Conservation (phyloP, 805 yeast genomes). For the Cyberlindnera euphorbiae region DNA sequence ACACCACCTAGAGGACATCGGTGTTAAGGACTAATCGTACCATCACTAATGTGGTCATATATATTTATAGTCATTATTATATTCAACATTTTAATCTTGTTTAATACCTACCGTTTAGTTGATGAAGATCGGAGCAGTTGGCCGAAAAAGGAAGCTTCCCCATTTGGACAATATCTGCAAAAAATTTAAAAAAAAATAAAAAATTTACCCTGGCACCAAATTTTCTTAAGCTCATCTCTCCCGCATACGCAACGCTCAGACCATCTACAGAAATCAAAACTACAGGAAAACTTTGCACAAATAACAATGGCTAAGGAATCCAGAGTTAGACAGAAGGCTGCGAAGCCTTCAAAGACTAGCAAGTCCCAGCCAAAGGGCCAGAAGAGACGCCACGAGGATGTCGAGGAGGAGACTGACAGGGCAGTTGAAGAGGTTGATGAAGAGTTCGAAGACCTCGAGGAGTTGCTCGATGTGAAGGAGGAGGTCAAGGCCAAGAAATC, state of each 20-base stretch:
- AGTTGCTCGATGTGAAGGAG: slow-evolving; percentile 44
- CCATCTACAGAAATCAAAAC: no score
- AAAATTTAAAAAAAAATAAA: slow-evolving; percentile 7
- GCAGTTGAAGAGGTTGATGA: slow-evolving; percentile 51
- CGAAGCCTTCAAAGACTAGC: slow-evolving; percentile 10
- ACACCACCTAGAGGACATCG: slow-evolving; percentile 15
- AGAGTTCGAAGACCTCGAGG: slow-evolving; percentile 55
- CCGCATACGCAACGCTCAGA: background rate
- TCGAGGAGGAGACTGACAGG: slow-evolving; percentile 33
- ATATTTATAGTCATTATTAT: no score
- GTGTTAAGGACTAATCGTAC: slow-evolving; percentile 15
- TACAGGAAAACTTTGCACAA: no score
- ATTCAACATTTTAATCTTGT: background rate
- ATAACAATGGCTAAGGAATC: slow-evolving; percentile 18
- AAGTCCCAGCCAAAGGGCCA: slow-evolving; percentile 17
- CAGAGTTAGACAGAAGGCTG: slow-evolving; percentile 5
- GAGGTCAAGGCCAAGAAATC: slow-evolving; percentile 15
- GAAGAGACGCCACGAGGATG: slow-evolving; percentile 29
- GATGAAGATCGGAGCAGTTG: no score
- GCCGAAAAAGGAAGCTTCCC: no score
- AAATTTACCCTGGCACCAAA: slow-evolving; percentile 9
- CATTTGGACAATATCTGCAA: background rate
- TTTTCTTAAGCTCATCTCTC: slow-evolving; percentile 5
- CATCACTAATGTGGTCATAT: no score
- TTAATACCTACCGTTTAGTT: no score